Evolutionary conservation across 1,284 basidiomycete genomes (phyloP).

Genomic region (Ustilago vetiveriae): DNA sequence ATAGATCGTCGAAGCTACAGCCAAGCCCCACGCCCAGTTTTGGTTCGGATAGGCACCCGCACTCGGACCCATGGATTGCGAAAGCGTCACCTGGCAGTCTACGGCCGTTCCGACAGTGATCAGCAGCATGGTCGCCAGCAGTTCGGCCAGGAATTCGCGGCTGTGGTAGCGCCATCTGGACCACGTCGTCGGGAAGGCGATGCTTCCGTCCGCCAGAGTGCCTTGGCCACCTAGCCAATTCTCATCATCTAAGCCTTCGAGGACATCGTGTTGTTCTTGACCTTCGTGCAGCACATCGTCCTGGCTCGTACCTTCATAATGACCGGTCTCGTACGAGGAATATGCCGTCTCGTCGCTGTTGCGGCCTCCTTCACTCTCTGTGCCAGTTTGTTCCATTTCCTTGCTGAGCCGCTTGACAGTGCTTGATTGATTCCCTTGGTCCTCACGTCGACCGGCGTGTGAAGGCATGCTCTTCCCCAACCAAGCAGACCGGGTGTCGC

Average conservation of each 20-base stretch:
- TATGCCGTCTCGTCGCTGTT: slow-evolving; percentile 20
- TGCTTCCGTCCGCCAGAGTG: slow-evolving; percentile 12
- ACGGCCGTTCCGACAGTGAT: slow-evolving; percentile 57
- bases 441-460: background rate
- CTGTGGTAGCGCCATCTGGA: slow-evolving; percentile 24
- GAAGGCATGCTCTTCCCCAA: slow-evolving; percentile 12
- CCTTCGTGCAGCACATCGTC: background rate
- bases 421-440: too few species aligned
- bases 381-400: background rate
- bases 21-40: slow-evolving; percentile 57
- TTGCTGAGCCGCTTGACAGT: too few species aligned
- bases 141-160: slow-evolving; percentile 31
- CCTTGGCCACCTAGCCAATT: slow-evolving; percentile 29
- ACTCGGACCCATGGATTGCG: slow-evolving; percentile 24
- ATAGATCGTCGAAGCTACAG: slow-evolving; percentile 55
- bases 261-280: background rate
- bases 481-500: slow-evolving; percentile 13
- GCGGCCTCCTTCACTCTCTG: background rate
- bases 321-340: background rate
- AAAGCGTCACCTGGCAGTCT: slow-evolving; percentile 56
- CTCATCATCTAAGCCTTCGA: background rate
- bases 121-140: slow-evolving; percentile 38
- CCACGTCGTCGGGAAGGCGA: slow-evolving; percentile 25
- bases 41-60: slow-evolving; percentile 40
- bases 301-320: background rate